A percentile compares a stretch with the other conserved stretches of the same genome.
Conservation (phyloP, 139 green algal genomes). For the Chlorella sp. region DNA sequence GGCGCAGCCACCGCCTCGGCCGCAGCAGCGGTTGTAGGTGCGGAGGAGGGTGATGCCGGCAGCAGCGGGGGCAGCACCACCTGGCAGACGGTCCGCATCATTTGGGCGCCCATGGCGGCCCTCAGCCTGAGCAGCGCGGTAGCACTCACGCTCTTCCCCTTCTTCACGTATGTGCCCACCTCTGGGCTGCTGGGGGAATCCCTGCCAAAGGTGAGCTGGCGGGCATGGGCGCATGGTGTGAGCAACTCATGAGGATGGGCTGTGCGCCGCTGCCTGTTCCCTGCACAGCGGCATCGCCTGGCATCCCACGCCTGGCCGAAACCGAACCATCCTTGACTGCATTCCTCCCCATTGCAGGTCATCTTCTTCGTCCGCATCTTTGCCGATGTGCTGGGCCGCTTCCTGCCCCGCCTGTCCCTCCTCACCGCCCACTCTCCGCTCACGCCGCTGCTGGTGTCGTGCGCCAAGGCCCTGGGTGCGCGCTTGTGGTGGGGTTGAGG, state of each 20-base stretch:
- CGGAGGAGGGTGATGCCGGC: background rate
- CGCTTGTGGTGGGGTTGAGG: too few species aligned
- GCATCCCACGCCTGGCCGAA: background rate
- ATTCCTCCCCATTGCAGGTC: conserved; percentile 43
- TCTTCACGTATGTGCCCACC: conserved; percentile 77
- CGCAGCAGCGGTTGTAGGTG: background rate
- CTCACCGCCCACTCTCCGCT: conserved; percentile 47
- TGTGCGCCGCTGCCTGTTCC: background rate
- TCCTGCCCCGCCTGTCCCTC: conserved; percentile 58
- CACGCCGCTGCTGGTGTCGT: conserved; percentile 48
- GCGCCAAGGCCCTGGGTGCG: conserved; percentile 15
- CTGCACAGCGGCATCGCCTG: too few species aligned
- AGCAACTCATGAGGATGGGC: background rate
- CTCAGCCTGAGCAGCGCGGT: conserved; percentile 57
- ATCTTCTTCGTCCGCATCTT: conserved; percentile 82
- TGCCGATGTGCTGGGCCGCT: conserved; percentile 71
- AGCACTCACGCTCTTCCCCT: conserved; percentile 71
- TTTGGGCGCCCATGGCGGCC: conserved; percentile 57
- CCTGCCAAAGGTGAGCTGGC: conserved; percentile 58
- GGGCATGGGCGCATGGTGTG: background rate
- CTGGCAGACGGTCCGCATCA: conserved; percentile 31
- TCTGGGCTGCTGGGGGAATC: conserved; percentile 62
- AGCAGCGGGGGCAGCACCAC: background rate
- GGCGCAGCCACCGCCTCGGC: background rate
- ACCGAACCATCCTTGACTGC: too few species aligned